These are phyloP conservation scores for Prunus kanzakura DNA, from an alignment of 306 rosid species.

Conservation along the genomic window DNA sequence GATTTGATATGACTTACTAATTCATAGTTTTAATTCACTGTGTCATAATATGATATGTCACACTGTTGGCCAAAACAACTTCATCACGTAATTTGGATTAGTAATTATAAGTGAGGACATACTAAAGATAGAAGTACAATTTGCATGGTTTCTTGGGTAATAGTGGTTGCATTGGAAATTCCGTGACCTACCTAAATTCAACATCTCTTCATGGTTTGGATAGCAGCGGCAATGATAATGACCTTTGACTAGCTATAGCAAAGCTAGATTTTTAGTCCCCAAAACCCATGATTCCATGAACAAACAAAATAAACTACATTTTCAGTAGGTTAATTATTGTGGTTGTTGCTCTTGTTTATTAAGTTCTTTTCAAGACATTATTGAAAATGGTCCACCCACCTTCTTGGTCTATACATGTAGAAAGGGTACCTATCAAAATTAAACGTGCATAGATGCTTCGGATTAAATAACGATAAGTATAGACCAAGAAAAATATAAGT, in stretches of 20 bases:
- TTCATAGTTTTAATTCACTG: neutral
- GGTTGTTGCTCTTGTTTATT: neutral
- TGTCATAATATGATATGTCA: neutral
- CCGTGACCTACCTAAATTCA: neutral
- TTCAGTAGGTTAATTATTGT: neutral
- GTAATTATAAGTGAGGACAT: neutral
- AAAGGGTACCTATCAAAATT: neutral
- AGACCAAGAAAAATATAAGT: neutral
- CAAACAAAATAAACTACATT: neutral
- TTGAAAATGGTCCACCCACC: neutral
- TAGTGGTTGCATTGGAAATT: neutral
- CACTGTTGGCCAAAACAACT: neutral
- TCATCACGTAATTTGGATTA: neutral
- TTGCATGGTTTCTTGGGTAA: conserved; percentile 11
- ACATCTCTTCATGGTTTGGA: conserved; percentile 1
- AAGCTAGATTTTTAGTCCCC: neutral
- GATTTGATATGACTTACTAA: neutral
- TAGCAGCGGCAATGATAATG: neutral
- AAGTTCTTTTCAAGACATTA: neutral
- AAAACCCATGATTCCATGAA: neutral
- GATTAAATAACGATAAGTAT: neutral
- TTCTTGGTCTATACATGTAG: neutral
- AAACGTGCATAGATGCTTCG: neutral
- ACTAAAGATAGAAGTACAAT: neutral
- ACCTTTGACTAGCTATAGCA: neutral